Evolutionary conservation across 441 rosid genomes (phyloP).

Genomic region (Gossypium lobatum): DNA sequence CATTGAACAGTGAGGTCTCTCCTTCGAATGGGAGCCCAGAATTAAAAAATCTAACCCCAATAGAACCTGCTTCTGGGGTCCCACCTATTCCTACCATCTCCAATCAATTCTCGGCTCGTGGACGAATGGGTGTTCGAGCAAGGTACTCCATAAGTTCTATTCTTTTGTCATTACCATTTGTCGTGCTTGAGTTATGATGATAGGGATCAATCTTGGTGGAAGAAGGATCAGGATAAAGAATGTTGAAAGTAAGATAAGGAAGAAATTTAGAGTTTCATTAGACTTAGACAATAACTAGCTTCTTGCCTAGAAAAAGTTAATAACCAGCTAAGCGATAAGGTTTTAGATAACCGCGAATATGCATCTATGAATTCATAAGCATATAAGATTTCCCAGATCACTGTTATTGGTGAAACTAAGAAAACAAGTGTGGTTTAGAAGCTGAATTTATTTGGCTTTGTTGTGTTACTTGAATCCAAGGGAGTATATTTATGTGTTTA

Average conservation of each 20-base stretch:
- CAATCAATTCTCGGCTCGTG: conserved; percentile 77
- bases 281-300: not conserved
- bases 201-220: not conserved
- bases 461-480: not conserved
- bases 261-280: not conserved
- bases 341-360: not conserved
- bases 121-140: conserved; percentile 63
- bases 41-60: conserved; percentile 31
- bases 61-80: conserved; percentile 55
- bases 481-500: not conserved
- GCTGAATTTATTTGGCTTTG: not conserved
- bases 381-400: not conserved
- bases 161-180: not conserved
- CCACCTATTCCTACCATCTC: conserved; percentile 75
- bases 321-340: not conserved
- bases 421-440: not conserved
- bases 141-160: conserved; percentile 32
- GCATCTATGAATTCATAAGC: not conserved
- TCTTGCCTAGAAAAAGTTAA: not conserved
- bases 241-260: not conserved
- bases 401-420: not conserved
- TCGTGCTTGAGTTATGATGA: not conserved
- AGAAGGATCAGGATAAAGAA: not conserved
- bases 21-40: conserved; percentile 41
- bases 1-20: conserved; percentile 44